Conservation (phyloP, 305 asterid genomes). For the Rubia tinctorum region DNA sequence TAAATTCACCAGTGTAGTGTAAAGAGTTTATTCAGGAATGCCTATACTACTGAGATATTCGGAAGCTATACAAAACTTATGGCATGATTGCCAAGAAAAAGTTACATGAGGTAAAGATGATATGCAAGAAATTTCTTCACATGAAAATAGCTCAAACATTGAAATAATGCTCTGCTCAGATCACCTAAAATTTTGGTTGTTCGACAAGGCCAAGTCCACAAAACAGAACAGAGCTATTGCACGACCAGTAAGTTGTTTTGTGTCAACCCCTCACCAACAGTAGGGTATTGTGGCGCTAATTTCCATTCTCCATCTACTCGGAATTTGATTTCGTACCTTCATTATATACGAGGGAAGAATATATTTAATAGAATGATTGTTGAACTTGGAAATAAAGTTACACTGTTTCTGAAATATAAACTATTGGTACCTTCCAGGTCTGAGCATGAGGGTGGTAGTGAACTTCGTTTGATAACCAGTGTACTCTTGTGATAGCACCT, state of each 20-base stretch:
- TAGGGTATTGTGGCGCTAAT: conserved; percentile 62
- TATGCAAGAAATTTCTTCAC: no score
- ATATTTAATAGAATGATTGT: conserved; percentile 11
- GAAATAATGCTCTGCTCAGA: not conserved
- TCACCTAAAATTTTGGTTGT: not conserved
- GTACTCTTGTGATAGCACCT: conserved; percentile 74
- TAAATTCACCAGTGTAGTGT: not conserved
- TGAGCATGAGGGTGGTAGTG: conserved; percentile 69
- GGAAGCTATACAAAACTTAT: not conserved
- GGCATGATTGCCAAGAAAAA: not conserved
- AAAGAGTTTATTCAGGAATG: not conserved
- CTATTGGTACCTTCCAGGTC: conserved; percentile 73
- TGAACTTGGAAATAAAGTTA: not conserved
- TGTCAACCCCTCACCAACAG: conserved; percentile 67
- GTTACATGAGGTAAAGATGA: not conserved
- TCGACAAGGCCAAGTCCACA: not conserved
- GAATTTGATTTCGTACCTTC: conserved; percentile 90
- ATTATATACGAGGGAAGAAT: conserved; percentile 5
- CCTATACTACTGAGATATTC: not conserved
- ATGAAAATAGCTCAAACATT: not conserved
- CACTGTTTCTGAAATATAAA: conserved; percentile 8
- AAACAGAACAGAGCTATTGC: conserved; percentile 38
- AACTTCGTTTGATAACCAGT: conserved; percentile 60
- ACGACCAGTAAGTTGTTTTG: conserved; percentile 76
- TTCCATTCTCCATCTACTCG: conserved; percentile 83